Conservation (phyloP, 371 early-diverging fungal genomes). For the Zancudomyces culisetae region DNA sequence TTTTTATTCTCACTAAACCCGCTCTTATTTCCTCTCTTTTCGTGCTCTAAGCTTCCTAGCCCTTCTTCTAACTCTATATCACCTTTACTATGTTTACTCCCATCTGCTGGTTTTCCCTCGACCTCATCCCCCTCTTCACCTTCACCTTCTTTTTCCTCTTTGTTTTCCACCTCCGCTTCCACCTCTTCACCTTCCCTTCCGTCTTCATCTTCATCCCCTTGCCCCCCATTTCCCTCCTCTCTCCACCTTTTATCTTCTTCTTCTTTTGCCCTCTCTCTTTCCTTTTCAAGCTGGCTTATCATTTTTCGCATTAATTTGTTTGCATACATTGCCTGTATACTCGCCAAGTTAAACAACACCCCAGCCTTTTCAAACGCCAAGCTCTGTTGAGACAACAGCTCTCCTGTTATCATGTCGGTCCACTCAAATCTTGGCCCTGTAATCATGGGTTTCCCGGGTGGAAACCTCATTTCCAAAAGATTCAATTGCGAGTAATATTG, state of each 20-base stretch:
- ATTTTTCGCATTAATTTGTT: too few species aligned
- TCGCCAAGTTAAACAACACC: conserved; percentile 82
- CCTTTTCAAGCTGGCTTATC: background rate
- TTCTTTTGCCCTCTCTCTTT: background rate
- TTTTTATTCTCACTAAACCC: background rate
- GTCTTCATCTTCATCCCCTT: background rate
- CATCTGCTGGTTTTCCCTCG: too few species aligned
- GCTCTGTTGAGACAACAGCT: conserved; percentile 48
- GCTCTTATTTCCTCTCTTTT: background rate
- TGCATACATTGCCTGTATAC: conserved; percentile 30
- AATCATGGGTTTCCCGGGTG: conserved; percentile 52
- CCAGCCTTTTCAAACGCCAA: conserved; percentile 92
- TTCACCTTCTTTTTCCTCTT: background rate
- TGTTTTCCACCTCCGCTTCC: too few species aligned
- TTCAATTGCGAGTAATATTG: conserved; percentile 92
- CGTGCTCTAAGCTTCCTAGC: background rate
- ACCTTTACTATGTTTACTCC: too few species aligned
- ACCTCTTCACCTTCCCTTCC: background rate
- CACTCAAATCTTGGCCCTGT: conserved; percentile 1
- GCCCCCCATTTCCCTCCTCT: background rate
- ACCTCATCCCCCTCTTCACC: background rate
- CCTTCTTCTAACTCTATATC: too few species aligned
- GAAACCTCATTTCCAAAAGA: conserved; percentile 72
- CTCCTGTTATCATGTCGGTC: conserved; percentile 18
- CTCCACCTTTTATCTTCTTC: background rate